Evolutionary conservation across 2,329 filamentous ascomycete species (phyloP).

Genomic region (Acrocalymma vagum): DNA sequence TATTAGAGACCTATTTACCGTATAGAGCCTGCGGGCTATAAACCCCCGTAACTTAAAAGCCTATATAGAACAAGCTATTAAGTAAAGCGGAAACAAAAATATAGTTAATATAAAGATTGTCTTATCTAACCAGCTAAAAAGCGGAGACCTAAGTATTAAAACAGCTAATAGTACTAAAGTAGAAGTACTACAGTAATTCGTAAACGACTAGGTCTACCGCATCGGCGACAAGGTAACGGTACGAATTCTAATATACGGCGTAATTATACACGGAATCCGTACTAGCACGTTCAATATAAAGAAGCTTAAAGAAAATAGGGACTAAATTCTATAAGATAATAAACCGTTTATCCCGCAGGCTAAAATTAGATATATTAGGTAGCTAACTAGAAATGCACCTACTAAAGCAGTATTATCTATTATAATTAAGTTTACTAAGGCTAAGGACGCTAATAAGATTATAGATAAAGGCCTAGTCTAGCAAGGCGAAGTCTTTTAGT

Average conservation of each 20-base stretch:
- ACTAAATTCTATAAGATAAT: constrained; percentile 22
- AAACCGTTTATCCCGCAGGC: constrained; percentile 21
- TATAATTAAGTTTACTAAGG: constrained; percentile 21
- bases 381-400: constrained; percentile 13
- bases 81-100: constrained; percentile 24
- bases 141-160: constrained; percentile 25
- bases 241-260: constrained; percentile 17
- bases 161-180: constrained; percentile 21
- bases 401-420: constrained; percentile 15
- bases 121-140: constrained; percentile 27
- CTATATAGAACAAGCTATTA: constrained; percentile 22
- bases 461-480: constrained; percentile 22
- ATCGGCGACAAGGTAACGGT: constrained; percentile 14
- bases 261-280: constrained; percentile 22
- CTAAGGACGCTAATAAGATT: constrained; percentile 27
- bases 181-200: constrained; percentile 20
- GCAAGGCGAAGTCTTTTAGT: constrained; percentile 21
- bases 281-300: constrained; percentile 22
- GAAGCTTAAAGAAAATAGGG: constrained; percentile 23
- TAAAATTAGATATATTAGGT: constrained; percentile 20
- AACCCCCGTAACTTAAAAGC: constrained; percentile 20
- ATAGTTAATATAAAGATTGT: constrained; percentile 22
- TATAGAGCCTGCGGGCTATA: constrained; percentile 22
- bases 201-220: constrained; percentile 19
- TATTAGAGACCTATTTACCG: constrained; percentile 19